Conservation (phyloP, 257 asterid species). For the Salvia miltiorrhiza region DNA sequence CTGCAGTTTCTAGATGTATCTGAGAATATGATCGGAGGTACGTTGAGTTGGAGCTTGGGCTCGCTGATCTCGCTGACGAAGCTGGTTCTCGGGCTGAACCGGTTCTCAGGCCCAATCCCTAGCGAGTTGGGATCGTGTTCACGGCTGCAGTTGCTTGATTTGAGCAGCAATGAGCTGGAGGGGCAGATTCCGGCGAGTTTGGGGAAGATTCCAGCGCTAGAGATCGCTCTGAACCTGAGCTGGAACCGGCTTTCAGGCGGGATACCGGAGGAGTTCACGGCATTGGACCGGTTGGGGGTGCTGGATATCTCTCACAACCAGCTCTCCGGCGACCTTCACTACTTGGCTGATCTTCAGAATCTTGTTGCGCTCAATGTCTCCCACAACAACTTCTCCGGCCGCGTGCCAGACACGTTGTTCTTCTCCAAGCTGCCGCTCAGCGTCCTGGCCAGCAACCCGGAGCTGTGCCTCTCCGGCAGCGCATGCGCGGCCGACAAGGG, state of each 20-base stretch:
- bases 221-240: slow-evolving; percentile 73
- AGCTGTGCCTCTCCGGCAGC: slow-evolving; percentile 52
- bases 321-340: slow-evolving; percentile 67
- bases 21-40: slow-evolving; percentile 55
- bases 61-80: slow-evolving; percentile 66
- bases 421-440: slow-evolving; percentile 64
- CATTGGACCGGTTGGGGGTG: slow-evolving; percentile 61
- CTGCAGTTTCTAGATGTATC: slow-evolving; percentile 74
- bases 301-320: slow-evolving; percentile 75
- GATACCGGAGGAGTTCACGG: slow-evolving; percentile 60
- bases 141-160: slow-evolving; percentile 70
- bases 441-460: slow-evolving; percentile 54
- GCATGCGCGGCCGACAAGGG: slow-evolving; percentile 35
- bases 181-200: slow-evolving; percentile 59
- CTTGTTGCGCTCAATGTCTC: slow-evolving; percentile 75
- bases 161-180: slow-evolving; percentile 56
- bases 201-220: slow-evolving; percentile 67
- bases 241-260: slow-evolving; percentile 60
- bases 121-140: slow-evolving; percentile 57
- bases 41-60: slow-evolving; percentile 53
- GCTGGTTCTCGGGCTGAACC: slow-evolving; percentile 56
- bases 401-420: slow-evolving; percentile 63
- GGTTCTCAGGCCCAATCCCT: slow-evolving; percentile 59
- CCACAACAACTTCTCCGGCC: slow-evolving; percentile 67
- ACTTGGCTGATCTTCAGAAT: slow-evolving; percentile 53